Percentiles rank a stretch among this genome's conserved stretches.
Conservation (phyloP, 2,329 filamentous ascomycete genomes). For the Neofusicoccum kwambonambiense region DNA sequence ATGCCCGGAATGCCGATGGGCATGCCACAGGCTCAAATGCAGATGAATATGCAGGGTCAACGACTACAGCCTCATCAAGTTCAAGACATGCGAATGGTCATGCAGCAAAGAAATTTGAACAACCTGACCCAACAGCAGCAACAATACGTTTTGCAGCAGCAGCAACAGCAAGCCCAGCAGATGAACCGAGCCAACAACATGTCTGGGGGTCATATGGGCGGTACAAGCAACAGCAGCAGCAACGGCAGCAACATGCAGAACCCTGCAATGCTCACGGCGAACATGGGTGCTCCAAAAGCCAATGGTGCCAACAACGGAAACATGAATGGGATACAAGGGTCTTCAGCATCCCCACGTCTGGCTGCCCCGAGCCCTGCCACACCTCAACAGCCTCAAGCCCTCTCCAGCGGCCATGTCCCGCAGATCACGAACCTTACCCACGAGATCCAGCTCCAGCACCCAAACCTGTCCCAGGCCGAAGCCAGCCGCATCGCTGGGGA, state of each 20-base stretch:
- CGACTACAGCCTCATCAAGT: slow-evolving; percentile 53
- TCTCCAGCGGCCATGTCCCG: slow-evolving; percentile 17
- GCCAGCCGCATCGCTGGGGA: slow-evolving; percentile 13
- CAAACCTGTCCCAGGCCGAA: slow-evolving; percentile 1
- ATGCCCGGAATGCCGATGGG: slow-evolving; percentile 55
- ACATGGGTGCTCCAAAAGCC: slow-evolving; percentile 6
- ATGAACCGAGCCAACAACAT: slow-evolving; percentile 14
- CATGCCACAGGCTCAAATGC: slow-evolving; percentile 69
- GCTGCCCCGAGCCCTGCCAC: background rate
- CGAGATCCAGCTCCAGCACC: slow-evolving; percentile 14
- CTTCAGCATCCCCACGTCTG: slow-evolving; percentile 13
- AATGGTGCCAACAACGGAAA: slow-evolving; percentile 1
- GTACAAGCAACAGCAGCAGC: background rate
- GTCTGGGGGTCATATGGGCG: background rate
- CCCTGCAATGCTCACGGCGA: slow-evolving; percentile 1
- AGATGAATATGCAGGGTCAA: slow-evolving; percentile 56
- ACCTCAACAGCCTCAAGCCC: slow-evolving; percentile 15
- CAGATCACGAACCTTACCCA: slow-evolving; percentile 16
- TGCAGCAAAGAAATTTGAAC: slow-evolving; percentile 29
- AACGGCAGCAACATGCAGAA: slow-evolving; percentile 4
- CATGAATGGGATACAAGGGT: slow-evolving; percentile 15
- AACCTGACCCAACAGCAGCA: slow-evolving; percentile 30
- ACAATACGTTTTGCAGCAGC: slow-evolving; percentile 13
- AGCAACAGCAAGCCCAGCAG: slow-evolving; percentile 24
- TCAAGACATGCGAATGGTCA: slow-evolving; percentile 39